Conservation (phyloP, 192 early-diverging fungal species). For the Coemansia aciculifera region DNA sequence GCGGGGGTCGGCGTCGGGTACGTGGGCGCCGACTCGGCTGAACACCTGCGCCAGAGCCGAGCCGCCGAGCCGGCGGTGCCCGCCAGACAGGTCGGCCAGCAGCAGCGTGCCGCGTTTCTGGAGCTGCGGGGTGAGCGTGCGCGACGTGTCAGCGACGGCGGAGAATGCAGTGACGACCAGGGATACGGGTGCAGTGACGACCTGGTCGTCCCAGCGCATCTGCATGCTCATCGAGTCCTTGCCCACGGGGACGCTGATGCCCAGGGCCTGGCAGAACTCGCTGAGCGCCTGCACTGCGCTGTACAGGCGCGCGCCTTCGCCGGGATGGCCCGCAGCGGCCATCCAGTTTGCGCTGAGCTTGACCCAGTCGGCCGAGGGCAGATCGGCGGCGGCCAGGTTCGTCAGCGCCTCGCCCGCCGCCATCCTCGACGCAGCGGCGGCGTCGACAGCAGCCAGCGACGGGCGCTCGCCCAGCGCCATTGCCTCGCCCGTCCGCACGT, state of each 20-base stretch:
- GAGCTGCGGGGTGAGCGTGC: slow-evolving; percentile 90
- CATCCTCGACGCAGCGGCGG: slow-evolving; percentile 93
- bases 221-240: slow-evolving; percentile 99
- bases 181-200: slow-evolving; percentile 87
- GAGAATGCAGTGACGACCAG: slow-evolving; percentile 93
- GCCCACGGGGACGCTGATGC: slow-evolving; percentile 95
- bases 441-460: slow-evolving; percentile 77
- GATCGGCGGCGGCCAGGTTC: slow-evolving; percentile 87
- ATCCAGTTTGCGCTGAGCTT: slow-evolving; percentile 99
- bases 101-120: slow-evolving; percentile 58
- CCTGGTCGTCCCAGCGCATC: slow-evolving; percentile 75
- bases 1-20: slow-evolving; percentile 83
- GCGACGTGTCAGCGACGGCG: slow-evolving; percentile 80
- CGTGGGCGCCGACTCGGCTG: slow-evolving; percentile 69
- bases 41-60: slow-evolving; percentile 95
- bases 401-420: slow-evolving; percentile 92
- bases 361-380: slow-evolving; percentile 69
- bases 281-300: slow-evolving; percentile 92
- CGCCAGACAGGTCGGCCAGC: slow-evolving; percentile 82
- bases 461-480: slow-evolving; percentile 99
- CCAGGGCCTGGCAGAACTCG: slow-evolving; percentile 88
- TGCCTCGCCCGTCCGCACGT: slow-evolving; percentile 78
- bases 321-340: slow-evolving; percentile 85
- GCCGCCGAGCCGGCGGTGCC: slow-evolving; percentile 88
- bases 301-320: slow-evolving; percentile 92